A percentile compares a stretch with the other conserved stretches of the same genome.
Conservation (phyloP, 2,329 filamentous ascomycete genomes). For the Fusarium mexicanum region DNA sequence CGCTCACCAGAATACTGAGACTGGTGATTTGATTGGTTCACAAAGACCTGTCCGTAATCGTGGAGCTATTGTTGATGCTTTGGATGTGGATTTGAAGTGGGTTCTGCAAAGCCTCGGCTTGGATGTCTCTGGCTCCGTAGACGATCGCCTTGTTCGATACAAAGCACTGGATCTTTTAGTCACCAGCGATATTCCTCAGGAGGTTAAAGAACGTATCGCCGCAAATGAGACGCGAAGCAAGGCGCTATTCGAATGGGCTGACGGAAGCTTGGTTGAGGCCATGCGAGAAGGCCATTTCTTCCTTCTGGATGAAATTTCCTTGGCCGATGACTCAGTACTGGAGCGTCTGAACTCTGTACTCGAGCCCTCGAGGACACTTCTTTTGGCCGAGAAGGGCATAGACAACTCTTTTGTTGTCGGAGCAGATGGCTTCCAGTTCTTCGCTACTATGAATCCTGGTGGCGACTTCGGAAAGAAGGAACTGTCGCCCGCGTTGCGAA, state of each 20-base stretch:
- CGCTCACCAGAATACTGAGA: constrained; percentile 98
- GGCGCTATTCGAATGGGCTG: constrained; percentile 94
- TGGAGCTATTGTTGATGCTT: constrained; percentile 71
- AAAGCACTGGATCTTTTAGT: constrained; percentile 57
- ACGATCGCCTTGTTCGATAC: constrained; percentile 69
- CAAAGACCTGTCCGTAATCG: constrained; percentile 92
- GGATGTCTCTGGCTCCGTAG: constrained; percentile 55
- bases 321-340: constrained; percentile 96
- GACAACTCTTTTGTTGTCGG: constrained; percentile 83
- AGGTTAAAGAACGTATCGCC: constrained; percentile 58
- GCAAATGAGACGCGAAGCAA: constrained; percentile 71
- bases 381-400: constrained; percentile 93
- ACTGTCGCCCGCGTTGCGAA: constrained; percentile 91
- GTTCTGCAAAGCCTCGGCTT: constrained; percentile 56
- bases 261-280: constrained; percentile 91
- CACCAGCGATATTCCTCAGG: constrained; percentile 58
- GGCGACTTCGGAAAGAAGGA: constrained; percentile 99
- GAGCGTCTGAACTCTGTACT: constrained; percentile 97
- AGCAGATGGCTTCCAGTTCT: constrained; percentile 85
- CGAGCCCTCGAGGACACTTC: constrained; percentile 83
- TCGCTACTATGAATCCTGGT: constrained; percentile 99
- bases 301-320: constrained; percentile 94
- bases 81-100: constrained; percentile 69
- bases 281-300: constrained; percentile 94
- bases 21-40: constrained; percentile 94